phyloP scores from a whole-genome alignment of 1,284 basidiomycete species.

The Papiliotrema fonsecae region DNA sequence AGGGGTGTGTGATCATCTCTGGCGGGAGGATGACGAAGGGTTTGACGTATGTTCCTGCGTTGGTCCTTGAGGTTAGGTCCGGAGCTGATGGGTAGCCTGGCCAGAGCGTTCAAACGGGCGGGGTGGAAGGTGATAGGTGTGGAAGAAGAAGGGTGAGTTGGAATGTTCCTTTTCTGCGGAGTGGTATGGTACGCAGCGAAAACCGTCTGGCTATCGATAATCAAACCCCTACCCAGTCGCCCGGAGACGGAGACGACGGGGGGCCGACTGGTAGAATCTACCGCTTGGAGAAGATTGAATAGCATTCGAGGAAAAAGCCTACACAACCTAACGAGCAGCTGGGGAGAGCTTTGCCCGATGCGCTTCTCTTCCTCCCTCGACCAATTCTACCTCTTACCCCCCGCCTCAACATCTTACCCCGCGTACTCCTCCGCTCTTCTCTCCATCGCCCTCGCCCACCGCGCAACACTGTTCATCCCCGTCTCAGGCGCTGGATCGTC shows the following conservation, averaged over 20 bases:
- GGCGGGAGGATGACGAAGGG: slow-evolving; percentile 50
- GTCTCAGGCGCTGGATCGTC: slow-evolving; percentile 48
- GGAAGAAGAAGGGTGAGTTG: slow-evolving; percentile 40
- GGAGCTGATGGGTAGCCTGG: slow-evolving; percentile 26
- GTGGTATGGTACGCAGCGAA: no score
- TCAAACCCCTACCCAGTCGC: no score
- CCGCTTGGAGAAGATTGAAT: no score
- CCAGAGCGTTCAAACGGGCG: slow-evolving; percentile 45
- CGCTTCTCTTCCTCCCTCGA: slow-evolving; percentile 44
- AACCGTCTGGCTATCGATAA: no score
- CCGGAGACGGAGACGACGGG: no score
- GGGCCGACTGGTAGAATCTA: no score
- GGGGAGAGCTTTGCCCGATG: slow-evolving; percentile 46
- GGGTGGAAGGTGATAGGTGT: slow-evolving; percentile 50
- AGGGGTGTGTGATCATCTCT: slow-evolving; percentile 47
- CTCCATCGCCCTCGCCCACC: slow-evolving; percentile 32
- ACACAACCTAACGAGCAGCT: no score
- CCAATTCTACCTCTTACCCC: slow-evolving; percentile 30
- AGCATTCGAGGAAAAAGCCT: no score
- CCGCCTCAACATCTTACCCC: slow-evolving; percentile 23
- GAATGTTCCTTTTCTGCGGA: background rate
- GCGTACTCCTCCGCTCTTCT: slow-evolving; percentile 38
- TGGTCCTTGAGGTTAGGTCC: background rate
- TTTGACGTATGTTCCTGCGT: slow-evolving; percentile 25
- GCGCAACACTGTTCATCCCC: slow-evolving; percentile 45